phyloP scores from a whole-genome alignment of 1,139 yeast genomes.

The Diutina scorzettiae region DNA sequence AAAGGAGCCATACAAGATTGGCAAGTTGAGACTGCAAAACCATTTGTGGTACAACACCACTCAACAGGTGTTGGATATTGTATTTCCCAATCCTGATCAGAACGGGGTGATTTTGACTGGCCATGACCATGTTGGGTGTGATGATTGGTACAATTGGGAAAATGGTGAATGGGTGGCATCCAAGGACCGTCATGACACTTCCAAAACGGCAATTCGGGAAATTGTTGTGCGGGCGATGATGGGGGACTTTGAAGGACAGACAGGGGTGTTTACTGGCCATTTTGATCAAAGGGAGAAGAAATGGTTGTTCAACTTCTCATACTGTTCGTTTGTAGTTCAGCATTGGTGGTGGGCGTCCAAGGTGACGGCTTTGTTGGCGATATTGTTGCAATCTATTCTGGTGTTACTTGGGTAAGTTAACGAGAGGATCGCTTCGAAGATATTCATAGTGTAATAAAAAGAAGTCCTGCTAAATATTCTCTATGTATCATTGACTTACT shows the following conservation, averaged over 20 bases:
- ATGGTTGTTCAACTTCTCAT: conserved; percentile 60
- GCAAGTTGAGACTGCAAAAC: conserved; percentile 74
- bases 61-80: conserved; percentile 51
- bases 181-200: conserved; percentile 14
- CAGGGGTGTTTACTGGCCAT: conserved; percentile 72
- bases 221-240: conserved; percentile 84
- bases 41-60: conserved; percentile 60
- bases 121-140: conserved; percentile 95
- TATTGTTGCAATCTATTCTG: conserved; percentile 23
- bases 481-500: no score
- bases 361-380: conserved; percentile 35
- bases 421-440: no score
- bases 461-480: no score
- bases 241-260: conserved; percentile 91
- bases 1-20: conserved; percentile 55
- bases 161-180: conserved; percentile 48
- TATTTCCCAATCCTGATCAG: conserved; percentile 49
- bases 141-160: conserved; percentile 43
- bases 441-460: no score
- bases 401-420: not conserved
- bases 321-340: conserved; percentile 80
- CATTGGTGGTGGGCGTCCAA: conserved; percentile 94
- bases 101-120: conserved; percentile 83
- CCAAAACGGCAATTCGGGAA: conserved; percentile 44
- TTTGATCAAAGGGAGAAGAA: conserved; percentile 20